Evolutionary conservation across 2,329 filamentous ascomycete genomes (phyloP).

Genomic region (Neopestalotiopsis rosae): DNA sequence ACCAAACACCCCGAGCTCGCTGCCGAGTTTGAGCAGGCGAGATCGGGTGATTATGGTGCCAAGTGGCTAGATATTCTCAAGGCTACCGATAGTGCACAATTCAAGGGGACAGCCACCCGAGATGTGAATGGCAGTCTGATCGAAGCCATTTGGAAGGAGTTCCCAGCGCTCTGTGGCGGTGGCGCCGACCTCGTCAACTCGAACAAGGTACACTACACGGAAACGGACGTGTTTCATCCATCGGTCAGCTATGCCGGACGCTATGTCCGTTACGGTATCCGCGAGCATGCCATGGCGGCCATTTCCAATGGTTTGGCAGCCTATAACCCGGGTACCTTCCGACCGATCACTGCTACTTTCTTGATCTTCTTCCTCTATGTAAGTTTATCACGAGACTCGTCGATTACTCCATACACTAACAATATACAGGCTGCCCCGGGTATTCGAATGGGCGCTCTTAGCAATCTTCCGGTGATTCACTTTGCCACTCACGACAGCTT

Average conservation of each 20-base stretch:
- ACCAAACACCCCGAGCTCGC: not conserved
- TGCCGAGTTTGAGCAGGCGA: not conserved
- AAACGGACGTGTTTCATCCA: conserved; percentile 23
- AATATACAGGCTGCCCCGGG: conserved; percentile 46
- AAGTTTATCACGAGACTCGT: not conserved
- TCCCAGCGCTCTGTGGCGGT: not conserved
- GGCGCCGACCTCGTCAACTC: not conserved
- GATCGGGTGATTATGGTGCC: not conserved
- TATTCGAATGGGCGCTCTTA: conserved; percentile 58
- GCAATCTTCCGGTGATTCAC: conserved; percentile 55
- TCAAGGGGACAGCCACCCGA: not conserved
- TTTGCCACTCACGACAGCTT: conserved; percentile 60
- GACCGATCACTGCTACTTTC: conserved; percentile 60
- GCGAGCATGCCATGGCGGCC: conserved; percentile 66
- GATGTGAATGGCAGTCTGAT: conserved; percentile 1
- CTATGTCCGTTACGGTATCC: conserved; percentile 57
- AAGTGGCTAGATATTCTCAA: conserved; percentile 6
- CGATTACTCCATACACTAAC: not conserved
- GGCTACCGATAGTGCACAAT: not conserved
- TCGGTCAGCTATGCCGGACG: conserved; percentile 21
- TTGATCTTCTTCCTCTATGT: conserved; percentile 61
- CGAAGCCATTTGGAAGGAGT: conserved; percentile 3
- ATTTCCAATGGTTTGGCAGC: conserved; percentile 66
- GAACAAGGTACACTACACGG: not conserved
- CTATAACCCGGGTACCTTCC: conserved; percentile 51